Base-by-base conservation (phyloP, 2,329 filamentous ascomycete genomes). In the Aspergillus tubingensis region DNA sequence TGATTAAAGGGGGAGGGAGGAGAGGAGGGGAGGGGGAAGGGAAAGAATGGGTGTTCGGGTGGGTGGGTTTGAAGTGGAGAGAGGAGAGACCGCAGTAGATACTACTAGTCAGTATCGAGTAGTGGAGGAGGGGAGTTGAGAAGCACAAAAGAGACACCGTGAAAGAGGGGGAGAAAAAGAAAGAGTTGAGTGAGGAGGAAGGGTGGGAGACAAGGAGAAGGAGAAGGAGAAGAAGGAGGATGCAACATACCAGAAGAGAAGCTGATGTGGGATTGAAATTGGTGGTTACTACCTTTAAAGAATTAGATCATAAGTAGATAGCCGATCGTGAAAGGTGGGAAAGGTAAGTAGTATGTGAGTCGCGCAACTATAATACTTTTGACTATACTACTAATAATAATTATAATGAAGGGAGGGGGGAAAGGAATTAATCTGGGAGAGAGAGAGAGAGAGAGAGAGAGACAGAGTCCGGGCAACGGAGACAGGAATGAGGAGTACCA, bases 271-370 rank as follows among this genome's bases (percentile, higher is more conserved):
- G 8, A 32, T 11, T 32, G 10, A 32, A 11, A 32, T 32, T 32
- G 30, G 30, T 32, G 30, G 8, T 32, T 32, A 27, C 25, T 27
- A 27, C 7, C 30, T 11, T 32, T 32, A 11, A 36, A 36, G 11
- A 36, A 36, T 13, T 11, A 36, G 32, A 36, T 36, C 13, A 23
- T 19, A 27, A n/a, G 10, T 36, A 36, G 32, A 36, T 36, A 36
- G 27, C 27, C 27, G 27, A 30, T 30, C 27, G 27, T 30, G 13
- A 56, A 50, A 36, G 38, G 48, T 30, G 27, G 15, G 54, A 13
- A n/a, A 55, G 58, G 49, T 36, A 53, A 58, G 56, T 41, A 23
- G 56, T 41, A 25, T 30, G n/a, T 19, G 19, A 41, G 27, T 30
- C 8, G 27, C 27, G 8, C 27, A 30, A 36, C 10, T 15, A 36